phyloP scores from a whole-genome alignment of 2,329 filamentous ascomycete species.

The Pyrenophora teres region DNA sequence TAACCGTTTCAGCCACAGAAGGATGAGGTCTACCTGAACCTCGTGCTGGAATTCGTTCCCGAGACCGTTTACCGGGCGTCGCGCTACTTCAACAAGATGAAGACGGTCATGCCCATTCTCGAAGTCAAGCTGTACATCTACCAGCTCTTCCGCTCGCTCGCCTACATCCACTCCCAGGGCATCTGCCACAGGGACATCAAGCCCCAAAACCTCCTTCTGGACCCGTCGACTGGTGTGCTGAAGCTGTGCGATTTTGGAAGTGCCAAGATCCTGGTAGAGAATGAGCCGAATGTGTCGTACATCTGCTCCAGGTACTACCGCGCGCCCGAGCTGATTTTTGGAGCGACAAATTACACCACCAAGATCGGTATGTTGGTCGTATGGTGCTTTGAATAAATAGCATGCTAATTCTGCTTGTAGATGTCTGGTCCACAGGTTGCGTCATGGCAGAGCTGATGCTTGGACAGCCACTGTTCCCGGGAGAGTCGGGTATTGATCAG shows the following conservation, averaged over 20 bases:
- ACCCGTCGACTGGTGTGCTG: conserved; percentile 86
- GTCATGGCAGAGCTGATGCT: conserved; percentile 99
- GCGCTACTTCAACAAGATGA: conserved; percentile 99
- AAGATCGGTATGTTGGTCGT: conserved; percentile 83
- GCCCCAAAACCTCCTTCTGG: conserved; percentile 93
- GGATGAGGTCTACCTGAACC: conserved; percentile 98
- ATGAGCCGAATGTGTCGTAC: conserved; percentile 99
- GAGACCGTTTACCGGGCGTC: conserved; percentile 98
- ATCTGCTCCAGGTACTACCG: conserved; percentile 99
- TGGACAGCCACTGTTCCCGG: conserved; percentile 94
- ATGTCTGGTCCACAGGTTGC: conserved; percentile 99
- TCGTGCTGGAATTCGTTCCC: conserved; percentile 96
- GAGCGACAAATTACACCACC: conserved; percentile 98
- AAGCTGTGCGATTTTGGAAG: conserved; percentile 99
- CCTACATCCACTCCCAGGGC: conserved; percentile 98
- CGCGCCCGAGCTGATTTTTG: conserved; percentile 96
- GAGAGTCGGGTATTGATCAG: conserved; percentile 98
- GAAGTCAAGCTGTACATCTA: conserved; percentile 99
- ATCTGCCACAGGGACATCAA: conserved; percentile 99
- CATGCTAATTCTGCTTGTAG: conserved; percentile 55
- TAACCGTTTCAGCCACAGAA: conserved; percentile 54
- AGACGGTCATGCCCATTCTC: conserved; percentile 98
- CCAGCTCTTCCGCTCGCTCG: conserved; percentile 96
- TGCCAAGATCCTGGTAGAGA: conserved; percentile 97
- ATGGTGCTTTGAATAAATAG: conserved; percentile 7